Evolutionary conservation across 2,329 filamentous ascomycete genomes (phyloP).

Genomic region (Chaetomiaceae sp.): DNA sequence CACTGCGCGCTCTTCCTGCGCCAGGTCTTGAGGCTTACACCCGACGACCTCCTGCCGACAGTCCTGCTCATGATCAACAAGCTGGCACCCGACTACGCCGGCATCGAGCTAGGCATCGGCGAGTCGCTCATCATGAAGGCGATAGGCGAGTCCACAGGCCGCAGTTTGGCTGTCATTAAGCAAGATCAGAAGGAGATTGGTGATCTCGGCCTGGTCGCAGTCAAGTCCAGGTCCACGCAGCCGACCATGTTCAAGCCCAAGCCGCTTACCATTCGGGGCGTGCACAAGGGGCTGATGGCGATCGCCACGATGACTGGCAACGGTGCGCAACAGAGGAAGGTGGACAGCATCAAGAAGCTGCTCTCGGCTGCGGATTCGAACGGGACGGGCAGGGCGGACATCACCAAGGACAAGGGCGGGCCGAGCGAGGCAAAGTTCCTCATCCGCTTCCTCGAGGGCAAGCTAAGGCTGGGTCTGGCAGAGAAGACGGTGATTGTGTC

Average conservation of each 20-base stretch:
- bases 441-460: constrained; percentile 89
- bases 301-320: constrained; percentile 85
- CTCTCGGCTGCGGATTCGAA: constrained; percentile 83
- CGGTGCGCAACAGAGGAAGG: constrained; percentile 84
- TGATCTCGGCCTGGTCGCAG: constrained; percentile 87
- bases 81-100: constrained; percentile 91
- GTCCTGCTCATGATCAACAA: constrained; percentile 98
- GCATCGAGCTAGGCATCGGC: constrained; percentile 95
- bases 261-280: constrained; percentile 76
- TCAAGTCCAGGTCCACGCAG: constrained; percentile 92
- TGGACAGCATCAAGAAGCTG: constrained; percentile 92
- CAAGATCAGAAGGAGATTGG: constrained; percentile 94
- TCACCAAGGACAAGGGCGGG: constrained; percentile 86
- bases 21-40: constrained; percentile 89
- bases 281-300: constrained; percentile 80
- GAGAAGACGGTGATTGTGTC: constrained; percentile 90
- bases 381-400: constrained; percentile 72
- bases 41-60: constrained; percentile 79
- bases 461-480: constrained; percentile 83
- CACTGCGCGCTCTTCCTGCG: constrained; percentile 87
- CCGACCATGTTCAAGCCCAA: constrained; percentile 99
- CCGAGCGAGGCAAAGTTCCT: constrained; percentile 94
- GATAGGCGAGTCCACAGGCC: constrained; percentile 89
- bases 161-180: constrained; percentile 85
- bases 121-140: constrained; percentile 99